A percentile compares a stretch with the other conserved stretches of the same genome.
These are phyloP conservation scores for Colletotrichum gloeosporioides DNA, from an alignment of 2,329 filamentous ascomycete species.

Conservation along the genomic window DNA sequence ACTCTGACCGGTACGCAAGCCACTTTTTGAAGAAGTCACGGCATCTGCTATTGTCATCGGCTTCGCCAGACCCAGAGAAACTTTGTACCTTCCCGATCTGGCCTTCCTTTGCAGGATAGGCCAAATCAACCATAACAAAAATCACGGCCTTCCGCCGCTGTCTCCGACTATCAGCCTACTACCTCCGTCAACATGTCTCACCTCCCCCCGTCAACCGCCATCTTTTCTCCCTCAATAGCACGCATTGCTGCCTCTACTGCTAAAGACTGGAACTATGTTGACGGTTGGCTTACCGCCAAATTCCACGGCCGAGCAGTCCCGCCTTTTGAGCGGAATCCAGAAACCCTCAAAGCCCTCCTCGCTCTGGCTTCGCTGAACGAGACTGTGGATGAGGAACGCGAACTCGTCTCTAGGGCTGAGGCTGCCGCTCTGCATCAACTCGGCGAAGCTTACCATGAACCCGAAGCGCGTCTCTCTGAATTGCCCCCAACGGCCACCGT, in stretches of 20 bases:
- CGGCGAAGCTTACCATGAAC: neutral
- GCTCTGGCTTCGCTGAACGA: slow-evolving; percentile 80
- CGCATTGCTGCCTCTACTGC: slow-evolving; percentile 81
- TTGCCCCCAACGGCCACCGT: slow-evolving; percentile 27
- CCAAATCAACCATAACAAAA: neutral
- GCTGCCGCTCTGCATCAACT: slow-evolving; percentile 63
- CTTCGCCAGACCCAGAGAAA: neutral
- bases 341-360: slow-evolving; percentile 79
- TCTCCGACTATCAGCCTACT: neutral
- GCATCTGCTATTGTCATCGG: neutral
- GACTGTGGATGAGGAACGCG: slow-evolving; percentile 73
- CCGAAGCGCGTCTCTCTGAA: neutral
- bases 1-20: neutral
- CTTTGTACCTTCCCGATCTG: neutral
- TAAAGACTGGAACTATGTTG: slow-evolving; percentile 90
- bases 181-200: slow-evolving; percentile 38
- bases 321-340: slow-evolving; percentile 83
- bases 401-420: slow-evolving; percentile 63
- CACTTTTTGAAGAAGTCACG: neutral
- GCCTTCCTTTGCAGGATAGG: neutral
- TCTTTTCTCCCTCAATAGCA: slow-evolving; percentile 72
- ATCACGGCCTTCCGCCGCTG: neutral
- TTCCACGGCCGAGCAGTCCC: slow-evolving; percentile 70
- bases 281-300: slow-evolving; percentile 79
- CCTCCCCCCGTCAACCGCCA: slow-evolving; percentile 50